A percentile compares a stretch with the other conserved stretches of the same genome.
Evolutionary conservation across 768 basidiomycete species (phyloP).

Genomic region (Dacryopinax spathularia): DNA sequence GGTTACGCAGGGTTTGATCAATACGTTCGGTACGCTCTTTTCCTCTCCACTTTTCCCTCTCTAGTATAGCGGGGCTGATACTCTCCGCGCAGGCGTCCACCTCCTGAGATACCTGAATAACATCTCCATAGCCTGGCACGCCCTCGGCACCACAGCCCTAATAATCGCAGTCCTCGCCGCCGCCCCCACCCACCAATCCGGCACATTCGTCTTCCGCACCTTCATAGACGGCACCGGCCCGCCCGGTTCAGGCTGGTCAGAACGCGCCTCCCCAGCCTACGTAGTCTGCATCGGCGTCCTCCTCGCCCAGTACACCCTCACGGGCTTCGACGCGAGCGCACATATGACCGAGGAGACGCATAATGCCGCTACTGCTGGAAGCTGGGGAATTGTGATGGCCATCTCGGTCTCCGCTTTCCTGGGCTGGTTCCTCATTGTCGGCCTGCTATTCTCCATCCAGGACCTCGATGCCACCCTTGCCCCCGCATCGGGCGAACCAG

Average conservation of each 20-base stretch:
- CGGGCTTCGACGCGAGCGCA: slow-evolving; percentile 58
- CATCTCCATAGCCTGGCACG: slow-evolving; percentile 61
- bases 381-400: slow-evolving; percentile 53
- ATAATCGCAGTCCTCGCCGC: slow-evolving; percentile 55
- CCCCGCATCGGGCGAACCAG: slow-evolving; percentile 49
- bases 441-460: slow-evolving; percentile 64
- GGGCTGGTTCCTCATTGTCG: slow-evolving; percentile 61
- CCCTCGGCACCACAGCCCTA: slow-evolving; percentile 50
- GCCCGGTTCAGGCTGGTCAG: slow-evolving; percentile 43
- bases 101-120: slow-evolving; percentile 55
- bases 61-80: slow-evolving; percentile 33
- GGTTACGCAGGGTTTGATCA: slow-evolving; percentile 39
- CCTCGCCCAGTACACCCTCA: slow-evolving; percentile 65
- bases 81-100: slow-evolving; percentile 46
- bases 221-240: slow-evolving; percentile 58
- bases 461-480: slow-evolving; percentile 42
- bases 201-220: slow-evolving; percentile 50
- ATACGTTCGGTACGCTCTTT: background rate
- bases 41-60: background rate
- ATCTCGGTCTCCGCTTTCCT: slow-evolving; percentile 58
- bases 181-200: slow-evolving; percentile 56
- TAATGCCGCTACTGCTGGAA: slow-evolving; percentile 49
- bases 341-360: slow-evolving; percentile 67
- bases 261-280: slow-evolving; percentile 53
- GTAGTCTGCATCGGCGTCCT: slow-evolving; percentile 57